Conservation (phyloP, 2,329 filamentous ascomycete genomes). For the Aureobasidium sp. region DNA sequence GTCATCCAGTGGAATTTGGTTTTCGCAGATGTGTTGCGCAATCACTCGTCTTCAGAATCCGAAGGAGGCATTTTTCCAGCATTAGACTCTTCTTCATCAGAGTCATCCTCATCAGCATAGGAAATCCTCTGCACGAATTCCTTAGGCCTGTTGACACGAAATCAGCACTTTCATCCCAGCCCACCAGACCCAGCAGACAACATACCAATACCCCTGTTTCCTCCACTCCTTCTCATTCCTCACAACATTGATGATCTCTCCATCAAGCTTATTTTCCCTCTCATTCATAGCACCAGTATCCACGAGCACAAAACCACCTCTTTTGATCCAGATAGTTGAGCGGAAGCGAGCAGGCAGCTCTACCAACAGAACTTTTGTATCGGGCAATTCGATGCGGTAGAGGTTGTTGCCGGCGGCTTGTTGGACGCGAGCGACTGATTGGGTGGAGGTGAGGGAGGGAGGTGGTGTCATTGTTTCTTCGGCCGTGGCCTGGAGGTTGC, state of each 20-base stretch:
- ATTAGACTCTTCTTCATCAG: constrained; percentile 68
- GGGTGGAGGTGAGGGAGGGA: constrained; percentile 39
- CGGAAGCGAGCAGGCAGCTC: constrained; percentile 81
- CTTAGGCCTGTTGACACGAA: constrained; percentile 15
- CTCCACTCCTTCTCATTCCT: constrained; percentile 87
- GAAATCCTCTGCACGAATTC: constrained; percentile 46
- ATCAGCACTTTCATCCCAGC: not conserved
- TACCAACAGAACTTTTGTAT: constrained; percentile 57
- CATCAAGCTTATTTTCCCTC: constrained; percentile 67
- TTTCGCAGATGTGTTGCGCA: not conserved
- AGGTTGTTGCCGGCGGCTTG: constrained; percentile 84
- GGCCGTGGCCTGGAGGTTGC: constrained; percentile 67
- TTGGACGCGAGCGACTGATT: constrained; percentile 66
- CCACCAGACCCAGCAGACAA: no score
- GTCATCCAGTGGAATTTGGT: not conserved
- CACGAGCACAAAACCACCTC: constrained; percentile 78
- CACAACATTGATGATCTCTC: constrained; percentile 89
- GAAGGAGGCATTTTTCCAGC: constrained; percentile 80
- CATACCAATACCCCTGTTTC: constrained; percentile 72
- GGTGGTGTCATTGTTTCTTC: constrained; percentile 61
- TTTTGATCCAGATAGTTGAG: constrained; percentile 87
- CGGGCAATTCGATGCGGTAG: constrained; percentile 68
- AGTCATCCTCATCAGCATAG: constrained; percentile 50
- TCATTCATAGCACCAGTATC: constrained; percentile 59
- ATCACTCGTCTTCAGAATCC: constrained; percentile 60